A percentile compares a stretch with the other conserved stretches of the same genome.
Evolutionary conservation across 495 filamentous ascomycete genomes (phyloP).

Genomic region (Neurospora pannonica): DNA sequence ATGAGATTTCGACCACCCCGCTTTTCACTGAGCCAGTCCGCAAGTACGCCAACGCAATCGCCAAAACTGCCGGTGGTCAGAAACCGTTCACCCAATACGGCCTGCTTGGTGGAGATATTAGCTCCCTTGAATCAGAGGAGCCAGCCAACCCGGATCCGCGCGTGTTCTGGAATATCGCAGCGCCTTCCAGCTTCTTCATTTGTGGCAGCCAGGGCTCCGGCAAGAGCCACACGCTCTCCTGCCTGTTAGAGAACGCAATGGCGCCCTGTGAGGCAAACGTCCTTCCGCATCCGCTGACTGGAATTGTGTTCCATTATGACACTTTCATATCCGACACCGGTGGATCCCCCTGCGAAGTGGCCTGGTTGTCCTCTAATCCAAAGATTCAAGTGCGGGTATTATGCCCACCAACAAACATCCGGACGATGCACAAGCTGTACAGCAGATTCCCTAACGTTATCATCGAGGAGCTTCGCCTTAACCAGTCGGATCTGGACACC

Average conservation of each 20-base stretch:
- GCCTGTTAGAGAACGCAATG: slow-evolving; percentile 58
- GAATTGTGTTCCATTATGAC: slow-evolving; percentile 62
- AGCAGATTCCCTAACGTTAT: slow-evolving; percentile 31
- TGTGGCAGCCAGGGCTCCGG: slow-evolving; percentile 71
- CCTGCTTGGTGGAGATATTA: slow-evolving; percentile 26
- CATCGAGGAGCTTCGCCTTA: slow-evolving; percentile 47
- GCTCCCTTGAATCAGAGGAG: neutral
- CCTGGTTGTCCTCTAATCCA: slow-evolving; percentile 48
- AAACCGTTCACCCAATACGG: slow-evolving; percentile 31
- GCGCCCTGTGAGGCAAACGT: slow-evolving; percentile 26
- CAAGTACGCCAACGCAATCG: slow-evolving; percentile 13
- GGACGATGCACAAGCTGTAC: slow-evolving; percentile 34
- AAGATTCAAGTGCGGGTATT: slow-evolving; percentile 52
- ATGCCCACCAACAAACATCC: slow-evolving; percentile 52
- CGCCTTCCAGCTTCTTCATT: slow-evolving; percentile 63
- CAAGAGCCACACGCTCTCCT: slow-evolving; percentile 65
- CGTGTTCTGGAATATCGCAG: slow-evolving; percentile 56
- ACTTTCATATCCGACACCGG: slow-evolving; percentile 44
- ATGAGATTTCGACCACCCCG: slow-evolving; percentile 26
- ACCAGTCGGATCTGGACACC: slow-evolving; percentile 50
- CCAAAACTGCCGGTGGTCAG: neutral
- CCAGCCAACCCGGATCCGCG: slow-evolving; percentile 33
- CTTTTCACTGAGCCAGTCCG: slow-evolving; percentile 31
- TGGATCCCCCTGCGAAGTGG: slow-evolving; percentile 57
- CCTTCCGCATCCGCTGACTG: slow-evolving; percentile 46